Percentiles rank a stretch among this genome's conserved stretches.
Conservation (phyloP, 768 basidiomycete species). For the Leccinum boreale region DNA sequence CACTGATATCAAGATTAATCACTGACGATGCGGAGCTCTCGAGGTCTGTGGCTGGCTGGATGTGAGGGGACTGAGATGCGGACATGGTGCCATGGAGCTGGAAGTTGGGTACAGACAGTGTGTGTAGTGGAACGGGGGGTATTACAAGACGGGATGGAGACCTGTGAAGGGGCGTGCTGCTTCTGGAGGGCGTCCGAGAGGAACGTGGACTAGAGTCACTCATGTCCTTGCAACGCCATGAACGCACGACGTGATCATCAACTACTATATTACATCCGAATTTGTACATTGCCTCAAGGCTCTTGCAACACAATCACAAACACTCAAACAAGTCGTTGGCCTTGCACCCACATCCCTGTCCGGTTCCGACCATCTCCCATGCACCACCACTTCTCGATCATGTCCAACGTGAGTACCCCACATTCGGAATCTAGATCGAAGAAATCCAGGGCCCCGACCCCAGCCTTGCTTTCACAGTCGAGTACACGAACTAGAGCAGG, state of each 20-base stretch:
- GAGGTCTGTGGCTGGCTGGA: conserved; percentile 36
- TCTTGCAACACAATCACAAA: conserved; percentile 16
- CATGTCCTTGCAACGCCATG: conserved; percentile 19
- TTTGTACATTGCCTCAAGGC: not conserved
- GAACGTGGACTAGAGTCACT: conserved; percentile 25
- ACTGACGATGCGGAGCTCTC: conserved; percentile 73
- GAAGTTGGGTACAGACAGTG: conserved; percentile 55
- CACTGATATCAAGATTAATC: conserved; percentile 59
- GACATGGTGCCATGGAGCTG: conserved; percentile 45
- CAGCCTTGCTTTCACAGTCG: conserved; percentile 37
- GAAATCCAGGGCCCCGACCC: conserved; percentile 69
- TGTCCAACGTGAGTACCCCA: conserved; percentile 40
- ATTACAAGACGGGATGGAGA: conserved; percentile 55
- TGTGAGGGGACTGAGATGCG: conserved; percentile 20
- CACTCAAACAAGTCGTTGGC: conserved; percentile 29
- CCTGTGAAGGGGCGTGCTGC: conserved; percentile 33
- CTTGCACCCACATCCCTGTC: conserved; percentile 72
- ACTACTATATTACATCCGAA: not conserved
- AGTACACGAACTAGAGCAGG: conserved; percentile 43
- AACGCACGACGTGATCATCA: not conserved
- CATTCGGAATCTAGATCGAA: conserved; percentile 40
- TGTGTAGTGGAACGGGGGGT: conserved; percentile 48
- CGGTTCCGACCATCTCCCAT: conserved; percentile 71
- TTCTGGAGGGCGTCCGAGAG: conserved; percentile 33
- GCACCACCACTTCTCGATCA: conserved; percentile 91